phyloP scores from a whole-genome alignment of 352 stramenopile species.

The Pythium aristosporum region DNA sequence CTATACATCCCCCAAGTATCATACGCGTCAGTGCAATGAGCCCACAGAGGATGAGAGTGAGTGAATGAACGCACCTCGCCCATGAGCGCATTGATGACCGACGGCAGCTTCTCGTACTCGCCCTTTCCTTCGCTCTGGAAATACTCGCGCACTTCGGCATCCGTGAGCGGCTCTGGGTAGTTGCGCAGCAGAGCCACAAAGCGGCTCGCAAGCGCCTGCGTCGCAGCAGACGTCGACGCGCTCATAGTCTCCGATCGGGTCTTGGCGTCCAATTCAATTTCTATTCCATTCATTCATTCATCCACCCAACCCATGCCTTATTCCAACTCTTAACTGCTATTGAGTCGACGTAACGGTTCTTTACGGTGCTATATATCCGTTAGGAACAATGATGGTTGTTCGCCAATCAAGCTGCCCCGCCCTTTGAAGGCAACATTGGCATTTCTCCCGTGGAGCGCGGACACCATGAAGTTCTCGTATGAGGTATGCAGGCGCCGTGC shows the following conservation, averaged over 20 bases:
- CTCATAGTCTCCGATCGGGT: constrained; percentile 7
- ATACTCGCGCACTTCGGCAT: constrained; percentile 77
- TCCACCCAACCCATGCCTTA: constrained; percentile 7
- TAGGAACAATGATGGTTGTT: constrained; percentile 28
- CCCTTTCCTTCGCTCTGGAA: constrained; percentile 61
- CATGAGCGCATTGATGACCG: constrained; percentile 84
- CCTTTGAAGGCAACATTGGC: constrained; percentile 19
- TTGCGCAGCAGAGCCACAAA: constrained; percentile 81
- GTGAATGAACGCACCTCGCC: constrained; percentile 43
- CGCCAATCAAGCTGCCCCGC: constrained; percentile 25
- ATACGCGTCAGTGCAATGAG: too few species aligned
- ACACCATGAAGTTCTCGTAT: constrained; percentile 88
- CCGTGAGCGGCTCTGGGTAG: constrained; percentile 76
- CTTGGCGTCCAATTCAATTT: constrained; percentile 21
- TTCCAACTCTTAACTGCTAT: constrained; percentile 8
- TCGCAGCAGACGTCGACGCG: constrained; percentile 28
- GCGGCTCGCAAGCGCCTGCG: constrained; percentile 36
- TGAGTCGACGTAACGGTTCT: background rate
- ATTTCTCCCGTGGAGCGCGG: background rate
- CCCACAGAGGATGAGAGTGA: background rate
- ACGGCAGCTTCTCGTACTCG: constrained; percentile 82
- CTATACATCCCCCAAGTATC: constrained; percentile 17
- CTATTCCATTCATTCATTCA: constrained; percentile 9
- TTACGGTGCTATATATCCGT: background rate
- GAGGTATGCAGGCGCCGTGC: constrained; percentile 37